Conservation (phyloP, 805 yeast species). For the Wickerhamomyces rabaulensis region DNA sequence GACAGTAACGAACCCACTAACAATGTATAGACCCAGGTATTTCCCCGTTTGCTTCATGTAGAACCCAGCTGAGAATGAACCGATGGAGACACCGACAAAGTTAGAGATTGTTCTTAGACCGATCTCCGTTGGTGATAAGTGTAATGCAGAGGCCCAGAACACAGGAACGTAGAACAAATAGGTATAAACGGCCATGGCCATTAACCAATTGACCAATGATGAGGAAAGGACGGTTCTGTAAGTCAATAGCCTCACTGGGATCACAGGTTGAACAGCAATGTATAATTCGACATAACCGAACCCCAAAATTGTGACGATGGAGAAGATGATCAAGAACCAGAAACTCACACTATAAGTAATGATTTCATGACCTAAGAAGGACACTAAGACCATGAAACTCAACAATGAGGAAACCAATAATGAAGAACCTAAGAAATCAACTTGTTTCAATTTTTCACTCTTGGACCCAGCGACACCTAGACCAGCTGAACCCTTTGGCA, state of each 20-base stretch:
- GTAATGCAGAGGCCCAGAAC: constrained; percentile 50
- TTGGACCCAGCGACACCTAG: constrained; percentile 40
- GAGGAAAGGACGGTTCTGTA: constrained; percentile 59
- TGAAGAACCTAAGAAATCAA: constrained; percentile 64
- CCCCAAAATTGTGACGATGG: constrained; percentile 27
- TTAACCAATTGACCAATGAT: constrained; percentile 60
- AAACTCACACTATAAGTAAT: constrained; percentile 42
- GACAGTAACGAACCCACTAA: constrained; percentile 37
- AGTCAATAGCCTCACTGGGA: constrained; percentile 51
- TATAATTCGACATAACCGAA: constrained; percentile 43
- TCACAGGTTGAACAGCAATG: constrained; percentile 49
- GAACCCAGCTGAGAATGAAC: constrained; percentile 62
- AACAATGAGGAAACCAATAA: constrained; percentile 54
- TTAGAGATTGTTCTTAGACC: constrained; percentile 54
- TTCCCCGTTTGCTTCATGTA: constrained; percentile 65
- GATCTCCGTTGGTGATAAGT: constrained; percentile 47
- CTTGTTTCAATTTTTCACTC: constrained; percentile 43
- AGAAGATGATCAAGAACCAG: constrained; percentile 26
- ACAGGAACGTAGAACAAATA: constrained; percentile 68
- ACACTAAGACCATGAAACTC: constrained; percentile 56
- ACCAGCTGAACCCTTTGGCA: constrained; percentile 49
- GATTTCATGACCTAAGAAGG: constrained; percentile 57
- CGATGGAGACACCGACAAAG: constrained; percentile 61
- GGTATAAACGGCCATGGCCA: constrained; percentile 63
- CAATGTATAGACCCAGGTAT: constrained; percentile 45